Base-by-base conservation (phyloP, 176 grass and related monocot genomes). In the Hsuehochloa calcarea region DNA sequence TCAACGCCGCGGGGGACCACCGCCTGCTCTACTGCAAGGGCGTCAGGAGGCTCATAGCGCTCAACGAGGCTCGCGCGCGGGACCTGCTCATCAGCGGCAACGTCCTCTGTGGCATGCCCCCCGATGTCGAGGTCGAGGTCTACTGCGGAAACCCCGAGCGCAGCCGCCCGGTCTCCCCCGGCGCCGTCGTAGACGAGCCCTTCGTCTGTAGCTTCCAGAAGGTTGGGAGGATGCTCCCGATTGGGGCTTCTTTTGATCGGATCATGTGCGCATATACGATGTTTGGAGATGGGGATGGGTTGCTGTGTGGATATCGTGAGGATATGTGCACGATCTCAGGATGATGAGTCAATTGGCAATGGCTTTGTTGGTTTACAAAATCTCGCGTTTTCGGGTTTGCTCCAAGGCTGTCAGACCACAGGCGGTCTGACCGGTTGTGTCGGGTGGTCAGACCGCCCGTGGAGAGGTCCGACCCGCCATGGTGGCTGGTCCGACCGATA, bases 1-100 rank as follows among this genome's bases (percentile, higher is more conserved):
- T 94, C 45, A 90, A 94, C 69, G 93, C 90, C 5, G 85, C 93
- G 15, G 87, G 85, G 7, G 93, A 94, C 85, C 93, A 94, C 71
- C 85, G 93, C 10, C 74, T 94, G 61, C 93, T 94, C 35, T 94
- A 94, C 77, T 92, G 93, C 81, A 94, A 90, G 81, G 93, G 93
- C 73, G 54, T 72, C 20, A 90, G 87, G 67, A 89, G 93, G 77
- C 93, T 94, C 45, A 82, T 94, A n/a, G 37, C 54, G 14, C 85
- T 84, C 67, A 85, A 91, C 45, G 90, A 85, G 22, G 90, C 74
- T 65, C 85, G 81, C 49, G 83, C 87, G 45, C 79, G 84, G 78
- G 87, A 89, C 85, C 15, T 86, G 70, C 45, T 65, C 61, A 5
- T 87, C 81, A 1, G 23, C 47, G 81, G 70, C 63, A 52, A 75